Conservation (phyloP, 1,139 yeast species). For the Zygoascus sp. region DNA sequence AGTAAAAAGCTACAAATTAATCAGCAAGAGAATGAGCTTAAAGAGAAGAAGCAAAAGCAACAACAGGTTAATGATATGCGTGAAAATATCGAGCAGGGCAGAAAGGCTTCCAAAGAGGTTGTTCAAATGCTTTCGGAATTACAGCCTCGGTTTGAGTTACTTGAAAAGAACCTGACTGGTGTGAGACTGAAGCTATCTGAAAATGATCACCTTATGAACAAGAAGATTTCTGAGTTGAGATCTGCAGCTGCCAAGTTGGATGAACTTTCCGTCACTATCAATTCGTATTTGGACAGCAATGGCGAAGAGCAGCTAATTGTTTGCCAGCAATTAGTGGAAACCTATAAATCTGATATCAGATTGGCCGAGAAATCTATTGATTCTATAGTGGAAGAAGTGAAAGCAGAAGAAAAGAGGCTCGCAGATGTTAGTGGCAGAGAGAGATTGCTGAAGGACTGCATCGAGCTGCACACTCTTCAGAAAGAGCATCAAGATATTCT, state of each 20-base stretch:
- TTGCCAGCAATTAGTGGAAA: constrained; percentile 17
- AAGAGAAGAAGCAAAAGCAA: constrained; percentile 25
- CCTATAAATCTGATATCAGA: constrained; percentile 14
- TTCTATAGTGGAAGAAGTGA: constrained; percentile 20
- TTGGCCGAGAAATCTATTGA: constrained; percentile 22
- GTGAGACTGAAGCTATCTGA: background rate
- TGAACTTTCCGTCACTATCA: constrained; percentile 13
- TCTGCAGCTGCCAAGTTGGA: constrained; percentile 18
- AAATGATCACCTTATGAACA: constrained; percentile 16
- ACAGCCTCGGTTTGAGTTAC: constrained; percentile 17
- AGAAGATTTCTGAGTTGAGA: constrained; percentile 15
- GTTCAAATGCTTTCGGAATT: constrained; percentile 16
- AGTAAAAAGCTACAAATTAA: constrained; percentile 55
- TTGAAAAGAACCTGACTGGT: constrained; percentile 11
- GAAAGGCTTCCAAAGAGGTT: constrained; percentile 18
- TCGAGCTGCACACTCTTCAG: constrained; percentile 46
- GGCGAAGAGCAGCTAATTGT: constrained; percentile 18
- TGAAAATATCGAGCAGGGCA: constrained; percentile 19
- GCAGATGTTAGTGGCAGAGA: constrained; percentile 50
- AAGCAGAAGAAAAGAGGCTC: constrained; percentile 37
- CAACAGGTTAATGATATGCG: constrained; percentile 30
- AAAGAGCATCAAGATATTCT: constrained; percentile 36
- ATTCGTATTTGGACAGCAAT: constrained; percentile 18
- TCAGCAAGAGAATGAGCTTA: constrained; percentile 31
- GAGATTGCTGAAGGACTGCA: constrained; percentile 50